A percentile compares a stretch with the other conserved stretches of the same genome.
Evolutionary conservation across 2,329 filamentous ascomycete genomes (phyloP).

Genomic region (Dryadomyces quercus-mongolicae): DNA sequence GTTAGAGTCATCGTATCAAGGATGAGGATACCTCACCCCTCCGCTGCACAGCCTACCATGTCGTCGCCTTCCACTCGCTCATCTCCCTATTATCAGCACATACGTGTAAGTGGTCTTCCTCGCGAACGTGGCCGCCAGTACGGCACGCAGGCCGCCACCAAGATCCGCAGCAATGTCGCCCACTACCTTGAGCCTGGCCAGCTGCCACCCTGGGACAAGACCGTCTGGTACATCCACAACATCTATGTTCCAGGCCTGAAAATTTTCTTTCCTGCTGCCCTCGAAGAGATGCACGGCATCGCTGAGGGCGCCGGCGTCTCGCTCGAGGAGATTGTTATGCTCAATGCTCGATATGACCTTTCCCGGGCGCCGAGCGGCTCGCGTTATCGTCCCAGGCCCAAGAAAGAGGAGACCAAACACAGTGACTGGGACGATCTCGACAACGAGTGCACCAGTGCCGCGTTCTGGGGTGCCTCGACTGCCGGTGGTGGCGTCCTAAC

Average conservation of each 20-base stretch:
- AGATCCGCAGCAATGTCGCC: conserved; percentile 13
- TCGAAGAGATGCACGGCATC: conserved; percentile 12
- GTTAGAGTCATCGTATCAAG: no score
- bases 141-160: conserved; percentile 12
- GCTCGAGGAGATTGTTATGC: conserved; percentile 13
- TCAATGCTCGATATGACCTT: conserved; percentile 16
- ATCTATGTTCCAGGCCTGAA: conserved; percentile 14
- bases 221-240: conserved; percentile 10
- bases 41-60: background rate
- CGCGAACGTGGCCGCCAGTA: conserved; percentile 14
- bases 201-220: conserved; percentile 11
- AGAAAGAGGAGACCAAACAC: conserved; percentile 1
- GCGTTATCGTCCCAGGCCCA: background rate
- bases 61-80: background rate
- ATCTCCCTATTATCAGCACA: conserved; percentile 12
- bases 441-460: conserved; percentile 11
- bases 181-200: conserved; percentile 14
- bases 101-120: conserved; percentile 13
- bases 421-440: background rate
- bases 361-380: conserved; percentile 2
- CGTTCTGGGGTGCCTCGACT: conserved; percentile 8
- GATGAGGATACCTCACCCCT: no score
- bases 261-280: conserved; percentile 10
- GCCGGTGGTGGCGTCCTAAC: conserved; percentile 4
- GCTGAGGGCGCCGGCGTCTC: conserved; percentile 13